Evolutionary conservation across 129 eudicot species (phyloP), one percentile per base, ranked within the genome.

Genomic region (Helichrysum umbraculigerum): DNA sequence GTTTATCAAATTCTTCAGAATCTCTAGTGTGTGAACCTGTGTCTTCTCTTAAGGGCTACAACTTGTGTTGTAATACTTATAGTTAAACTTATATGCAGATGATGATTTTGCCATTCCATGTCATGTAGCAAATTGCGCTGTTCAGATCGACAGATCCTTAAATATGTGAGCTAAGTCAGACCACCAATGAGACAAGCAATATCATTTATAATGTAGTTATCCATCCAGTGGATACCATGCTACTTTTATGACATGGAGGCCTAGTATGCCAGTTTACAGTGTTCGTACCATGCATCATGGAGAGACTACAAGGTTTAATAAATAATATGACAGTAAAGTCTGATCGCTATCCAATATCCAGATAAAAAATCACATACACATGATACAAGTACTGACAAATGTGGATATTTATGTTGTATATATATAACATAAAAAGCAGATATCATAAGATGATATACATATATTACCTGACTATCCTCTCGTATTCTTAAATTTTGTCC

Each of bases 401-500:
- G 54, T 14, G 54, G 17, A 47, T 41, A 65, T 20, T 34, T 66
- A 19, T 20, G 64, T 19, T 71, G 33, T 41, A 65, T 52, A 14
- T 34, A 42, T 35, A 72, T 66, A 44, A 17, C 67, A 42, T 57
- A 57, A 58, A 82, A 72, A 56, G 22, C 72, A 77, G 50, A 57
- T n/a, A 59, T 56, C 58, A 16, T 64, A 66, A 63, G 52, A 65
- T 25, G 72, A 76, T 66, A 12, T 58, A 11, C 56, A 78, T 65
- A 17, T 17, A 68, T 78, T 57, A 93, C 98, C 98, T 93, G 98
- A 19, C 85, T 79, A 51, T 93, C 97, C 86, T 93, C 97, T 87
- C 98, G 84, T 75, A 93, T 85, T 84, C 91, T 85, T 77, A 93
- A 67, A 80, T 93, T 88, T 73, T 93, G 97, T 70, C 98, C 98